phyloP scores from a whole-genome alignment of 2,329 filamentous ascomycete genomes.

The Ramichloridium luteum region DNA sequence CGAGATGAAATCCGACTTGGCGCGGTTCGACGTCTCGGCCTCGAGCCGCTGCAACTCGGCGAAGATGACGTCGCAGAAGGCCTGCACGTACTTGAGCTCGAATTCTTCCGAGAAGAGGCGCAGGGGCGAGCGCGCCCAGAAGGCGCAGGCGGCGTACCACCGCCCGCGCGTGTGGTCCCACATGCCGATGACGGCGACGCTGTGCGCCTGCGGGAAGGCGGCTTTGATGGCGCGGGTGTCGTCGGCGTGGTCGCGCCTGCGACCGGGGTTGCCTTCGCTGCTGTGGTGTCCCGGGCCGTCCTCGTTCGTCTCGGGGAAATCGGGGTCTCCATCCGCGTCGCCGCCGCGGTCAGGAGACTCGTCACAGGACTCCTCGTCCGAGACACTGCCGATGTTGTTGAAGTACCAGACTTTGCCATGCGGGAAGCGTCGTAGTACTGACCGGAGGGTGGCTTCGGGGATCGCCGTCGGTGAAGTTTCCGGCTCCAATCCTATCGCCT shows the following conservation, averaged over 20 bases:
- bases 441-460: slow-evolving; percentile 15
- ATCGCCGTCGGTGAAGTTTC: slow-evolving; percentile 6
- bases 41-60: slow-evolving; percentile 29
- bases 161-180: slow-evolving; percentile 29
- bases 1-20: slow-evolving; percentile 42
- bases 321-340: too few relatives aligned
- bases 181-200: not conserved
- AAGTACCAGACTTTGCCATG: slow-evolving; percentile 26
- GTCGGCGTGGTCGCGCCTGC: too few relatives aligned
- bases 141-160: slow-evolving; percentile 20
- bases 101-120: slow-evolving; percentile 28
- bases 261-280: too few relatives aligned
- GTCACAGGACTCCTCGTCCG: slow-evolving; percentile 20
- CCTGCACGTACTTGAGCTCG: slow-evolving; percentile 26
- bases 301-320: too few relatives aligned
- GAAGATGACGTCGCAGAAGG: slow-evolving; percentile 32
- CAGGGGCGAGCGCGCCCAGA: slow-evolving; percentile 34
- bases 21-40: slow-evolving; percentile 29
- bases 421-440: slow-evolving; percentile 21
- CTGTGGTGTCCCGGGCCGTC: too few relatives aligned
- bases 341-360: slow-evolving; percentile 18
- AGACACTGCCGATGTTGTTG: slow-evolving; percentile 18
- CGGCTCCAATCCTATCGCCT: too few relatives aligned
- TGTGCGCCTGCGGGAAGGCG: not conserved
- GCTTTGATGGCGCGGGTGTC: too few relatives aligned